These are phyloP conservation scores for Emydomyces testavorans DNA, from an alignment of 2,329 filamentous ascomycete species.

Conservation along the genomic window DNA sequence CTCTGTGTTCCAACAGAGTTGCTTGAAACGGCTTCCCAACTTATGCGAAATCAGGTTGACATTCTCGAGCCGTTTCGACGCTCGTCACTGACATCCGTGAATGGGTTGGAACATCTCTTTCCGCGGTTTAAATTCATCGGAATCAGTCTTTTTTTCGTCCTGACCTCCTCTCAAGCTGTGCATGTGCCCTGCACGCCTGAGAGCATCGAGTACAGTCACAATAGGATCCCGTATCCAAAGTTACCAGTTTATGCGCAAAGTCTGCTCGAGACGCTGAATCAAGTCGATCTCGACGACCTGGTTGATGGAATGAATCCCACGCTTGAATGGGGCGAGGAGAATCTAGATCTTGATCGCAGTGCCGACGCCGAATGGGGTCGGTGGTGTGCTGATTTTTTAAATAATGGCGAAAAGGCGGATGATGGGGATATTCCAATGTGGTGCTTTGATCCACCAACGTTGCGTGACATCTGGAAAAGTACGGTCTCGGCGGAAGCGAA, in stretches of 20 bases:
- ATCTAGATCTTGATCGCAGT: slow-evolving; percentile 17
- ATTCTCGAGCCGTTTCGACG: neutral
- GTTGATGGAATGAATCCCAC: slow-evolving; percentile 20
- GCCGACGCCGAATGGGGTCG: slow-evolving; percentile 15
- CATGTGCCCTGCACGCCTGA: slow-evolving; percentile 12
- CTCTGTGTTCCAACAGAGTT: slow-evolving; percentile 3
- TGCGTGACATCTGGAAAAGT: neutral
- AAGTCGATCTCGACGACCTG: slow-evolving; percentile 16
- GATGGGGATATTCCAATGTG: neutral
- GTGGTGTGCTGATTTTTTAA: neutral
- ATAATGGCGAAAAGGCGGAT: neutral
- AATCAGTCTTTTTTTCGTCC: slow-evolving; percentile 13
- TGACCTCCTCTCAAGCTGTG: slow-evolving; percentile 14
- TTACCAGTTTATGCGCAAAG: slow-evolving; percentile 18
- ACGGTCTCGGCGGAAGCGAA: neutral
- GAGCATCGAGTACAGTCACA: slow-evolving; percentile 16
- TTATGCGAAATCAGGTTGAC: neutral
- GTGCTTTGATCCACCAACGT: neutral
- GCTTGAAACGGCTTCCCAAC: neutral
- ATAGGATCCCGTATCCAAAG: slow-evolving; percentile 18
- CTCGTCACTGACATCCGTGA: slow-evolving; percentile 16
- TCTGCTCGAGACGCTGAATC: slow-evolving; percentile 17
- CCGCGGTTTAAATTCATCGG: neutral
- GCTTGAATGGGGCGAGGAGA: slow-evolving; percentile 17
- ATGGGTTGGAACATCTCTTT: slow-evolving; percentile 7